Evolutionary conservation across 2,329 filamentous ascomycete species (phyloP).

Genomic region (Alternaria hordeiaustralica): DNA sequence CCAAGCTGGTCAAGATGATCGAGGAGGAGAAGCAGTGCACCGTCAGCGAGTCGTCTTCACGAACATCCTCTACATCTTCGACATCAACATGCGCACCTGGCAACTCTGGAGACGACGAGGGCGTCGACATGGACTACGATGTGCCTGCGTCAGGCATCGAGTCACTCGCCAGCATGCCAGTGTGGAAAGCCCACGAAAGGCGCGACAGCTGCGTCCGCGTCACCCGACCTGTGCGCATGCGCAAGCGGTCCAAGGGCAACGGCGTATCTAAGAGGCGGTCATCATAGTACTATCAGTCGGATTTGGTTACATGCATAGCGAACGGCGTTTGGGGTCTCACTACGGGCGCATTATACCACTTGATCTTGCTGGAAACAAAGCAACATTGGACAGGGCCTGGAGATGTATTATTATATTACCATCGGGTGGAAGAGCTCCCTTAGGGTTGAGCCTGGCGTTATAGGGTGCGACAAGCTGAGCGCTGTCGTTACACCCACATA

Average conservation of each 20-base stretch:
- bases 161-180: constrained; percentile 25
- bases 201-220: constrained; percentile 35
- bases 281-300: constrained; percentile 14
- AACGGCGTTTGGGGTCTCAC: constrained; percentile 34
- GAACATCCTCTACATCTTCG: constrained; percentile 13
- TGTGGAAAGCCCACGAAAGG: constrained; percentile 35
- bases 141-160: constrained; percentile 20
- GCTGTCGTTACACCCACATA: constrained; percentile 17
- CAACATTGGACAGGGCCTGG: not conserved
- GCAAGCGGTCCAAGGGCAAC: constrained; percentile 31
- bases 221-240: constrained; percentile 41
- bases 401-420: constrained; percentile 1
- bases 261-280: constrained; percentile 27
- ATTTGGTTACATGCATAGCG: constrained; percentile 35
- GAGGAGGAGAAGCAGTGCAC: constrained; percentile 53
- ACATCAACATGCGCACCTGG: constrained; percentile 6
- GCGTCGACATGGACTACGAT: constrained; percentile 41
- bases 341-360: constrained; percentile 37
- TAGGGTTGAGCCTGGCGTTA: constrained; percentile 45
- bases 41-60: constrained; percentile 29
- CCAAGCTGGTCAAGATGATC: constrained; percentile 52
- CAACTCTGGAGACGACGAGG: constrained; percentile 40
- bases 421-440: constrained; percentile 31
- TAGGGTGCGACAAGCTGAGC: constrained; percentile 16
- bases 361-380: constrained; percentile 12